Conservation (phyloP, 495 filamentous ascomycete genomes). For the Astrothelium subdiscretum region DNA sequence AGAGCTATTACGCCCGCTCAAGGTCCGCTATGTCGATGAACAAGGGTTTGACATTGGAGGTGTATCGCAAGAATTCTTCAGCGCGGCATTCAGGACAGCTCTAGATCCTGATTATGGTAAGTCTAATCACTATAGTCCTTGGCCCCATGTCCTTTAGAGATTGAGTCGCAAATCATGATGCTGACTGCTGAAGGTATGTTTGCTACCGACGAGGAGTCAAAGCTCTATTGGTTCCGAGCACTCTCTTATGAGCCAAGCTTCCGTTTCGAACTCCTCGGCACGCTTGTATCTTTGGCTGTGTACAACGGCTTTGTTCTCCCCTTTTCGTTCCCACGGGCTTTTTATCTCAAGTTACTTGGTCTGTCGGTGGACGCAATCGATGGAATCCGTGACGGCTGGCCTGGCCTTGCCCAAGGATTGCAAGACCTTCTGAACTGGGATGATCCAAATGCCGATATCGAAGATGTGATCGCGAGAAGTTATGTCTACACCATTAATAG, state of each 20-base stretch:
- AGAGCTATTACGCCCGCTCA: slow-evolving; percentile 74
- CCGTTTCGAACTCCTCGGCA: slow-evolving; percentile 80
- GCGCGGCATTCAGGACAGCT: slow-evolving; percentile 63
- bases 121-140: slow-evolving; percentile 16
- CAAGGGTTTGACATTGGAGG: slow-evolving; percentile 89
- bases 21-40: slow-evolving; percentile 63
- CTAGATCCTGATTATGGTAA: slow-evolving; percentile 63
- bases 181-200: slow-evolving; percentile 46
- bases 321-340: slow-evolving; percentile 68
- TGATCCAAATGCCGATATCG: slow-evolving; percentile 53
- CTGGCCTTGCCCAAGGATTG: slow-evolving; percentile 60
- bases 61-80: slow-evolving; percentile 92
- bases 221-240: slow-evolving; percentile 79
- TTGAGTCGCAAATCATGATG: too few species aligned
- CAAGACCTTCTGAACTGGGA: slow-evolving; percentile 61
- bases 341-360: slow-evolving; percentile 72
- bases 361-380: slow-evolving; percentile 50
- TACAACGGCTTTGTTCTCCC: slow-evolving; percentile 90
- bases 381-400: slow-evolving; percentile 82
- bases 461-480: slow-evolving; percentile 64
- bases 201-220: slow-evolving; percentile 57
- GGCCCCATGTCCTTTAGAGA: too few species aligned
- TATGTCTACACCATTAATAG: slow-evolving; percentile 76
- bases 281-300: slow-evolving; percentile 80
- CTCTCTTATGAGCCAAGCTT: slow-evolving; percentile 68